Evolutionary conservation across 2,329 filamentous ascomycete species (phyloP), one percentile per base, ranked within the genome.

Genomic region (Ceratocystis alfenasii): DNA sequence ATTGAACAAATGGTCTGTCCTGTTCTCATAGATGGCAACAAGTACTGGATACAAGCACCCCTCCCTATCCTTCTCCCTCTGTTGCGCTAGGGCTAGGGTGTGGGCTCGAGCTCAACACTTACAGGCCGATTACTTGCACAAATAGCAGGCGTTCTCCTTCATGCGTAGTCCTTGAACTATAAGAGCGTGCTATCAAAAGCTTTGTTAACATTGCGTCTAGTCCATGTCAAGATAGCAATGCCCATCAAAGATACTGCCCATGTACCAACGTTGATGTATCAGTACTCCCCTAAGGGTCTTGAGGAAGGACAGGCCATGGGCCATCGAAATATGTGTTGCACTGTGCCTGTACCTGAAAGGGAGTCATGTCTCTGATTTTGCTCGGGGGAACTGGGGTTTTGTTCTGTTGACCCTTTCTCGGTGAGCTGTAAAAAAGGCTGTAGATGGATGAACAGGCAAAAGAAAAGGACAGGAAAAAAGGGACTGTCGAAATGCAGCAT

Each of bases 331-430:
- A 41, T 41, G 36, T 41, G 36, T 41, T 41, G 36, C 10, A 15
- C 36, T 41, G 36, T 41, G 36, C 36, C 36, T 41, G 55, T 59
- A 59, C 55, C 55, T 59, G 28, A 17, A 33, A 59, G 55, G 55
- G 55, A 59, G 55, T 7, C 3, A n/a, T 33, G 55, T 59, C 55
- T 59, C 55, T 59, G 12, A 5, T 59, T 36, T 33, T 59, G 17
- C 5, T 33, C 10, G 55, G 55, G 55, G 15, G 48, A 10, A 53
- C 20, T 28, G 22, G 5, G 3, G 10, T 8, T 6, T n/a, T 33
- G 20, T 33, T 36, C 33, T 59, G 5, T 20, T 59, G 12, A 59
- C n/a, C 22, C 22, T 36, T 33, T 20, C 22, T 59, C 28, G 55
- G 28, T 59, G 55, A 36, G 17, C 28, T 20, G 55, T 36, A 59